These are phyloP conservation scores for Pichia sp. DNA, from an alignment of 1,139 yeast genomes.

Conservation along the genomic window DNA sequence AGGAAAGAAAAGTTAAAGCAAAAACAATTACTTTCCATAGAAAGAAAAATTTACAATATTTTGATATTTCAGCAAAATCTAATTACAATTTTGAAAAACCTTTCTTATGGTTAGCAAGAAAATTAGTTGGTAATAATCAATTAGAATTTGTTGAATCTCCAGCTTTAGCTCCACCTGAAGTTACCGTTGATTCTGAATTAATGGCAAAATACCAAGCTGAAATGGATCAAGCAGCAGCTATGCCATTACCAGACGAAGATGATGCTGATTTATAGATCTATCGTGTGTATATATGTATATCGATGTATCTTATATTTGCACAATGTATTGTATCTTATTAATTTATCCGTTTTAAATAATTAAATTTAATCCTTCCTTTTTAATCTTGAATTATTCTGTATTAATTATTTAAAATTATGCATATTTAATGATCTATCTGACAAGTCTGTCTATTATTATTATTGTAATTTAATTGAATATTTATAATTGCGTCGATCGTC, in stretches of 20 bases:
- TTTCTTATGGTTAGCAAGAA: constrained; percentile 99
- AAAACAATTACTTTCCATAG: constrained; percentile 99
- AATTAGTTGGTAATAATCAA: constrained; percentile 96
- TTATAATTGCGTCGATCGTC: no score
- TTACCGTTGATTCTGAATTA: constrained; percentile 89
- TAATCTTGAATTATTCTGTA: not conserved
- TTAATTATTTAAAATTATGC: not conserved
- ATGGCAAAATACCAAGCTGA: constrained; percentile 98
- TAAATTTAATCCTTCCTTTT: no score
- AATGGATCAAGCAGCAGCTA: constrained; percentile 98
- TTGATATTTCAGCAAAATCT: constrained; percentile 98
- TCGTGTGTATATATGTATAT: not conserved
- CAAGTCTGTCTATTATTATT: no score
- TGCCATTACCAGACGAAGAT: constrained; percentile 99
- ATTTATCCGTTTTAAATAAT: no score
- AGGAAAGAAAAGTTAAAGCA: constrained; percentile 99
- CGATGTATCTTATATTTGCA: not conserved
- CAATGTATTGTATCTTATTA: no score
- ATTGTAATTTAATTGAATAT: no score
- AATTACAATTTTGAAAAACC: constrained; percentile 99
- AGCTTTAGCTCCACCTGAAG: constrained; percentile 99
- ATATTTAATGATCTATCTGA: no score
- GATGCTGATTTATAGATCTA: constrained; percentile 82
- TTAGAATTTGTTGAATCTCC: constrained; percentile 99
- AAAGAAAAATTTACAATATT: constrained; percentile 99